phyloP scores from a whole-genome alignment of 2,329 filamentous ascomycete species.

The Aspergillus melleus region DNA sequence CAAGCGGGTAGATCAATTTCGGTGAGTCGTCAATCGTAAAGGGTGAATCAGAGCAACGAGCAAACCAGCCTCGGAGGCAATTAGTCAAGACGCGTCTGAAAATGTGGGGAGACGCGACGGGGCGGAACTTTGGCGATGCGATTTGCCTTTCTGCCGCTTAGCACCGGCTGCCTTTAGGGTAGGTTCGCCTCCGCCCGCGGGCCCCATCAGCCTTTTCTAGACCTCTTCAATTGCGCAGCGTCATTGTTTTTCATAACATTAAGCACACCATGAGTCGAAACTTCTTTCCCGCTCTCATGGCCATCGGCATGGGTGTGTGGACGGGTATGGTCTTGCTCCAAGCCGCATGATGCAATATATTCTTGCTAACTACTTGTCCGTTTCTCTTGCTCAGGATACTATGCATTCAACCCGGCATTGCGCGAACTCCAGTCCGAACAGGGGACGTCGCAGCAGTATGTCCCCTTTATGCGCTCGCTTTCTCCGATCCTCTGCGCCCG shows the following conservation, averaged over 20 bases:
- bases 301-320: constrained; percentile 24
- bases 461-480: not conserved
- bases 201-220: not conserved
- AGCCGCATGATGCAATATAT: not conserved
- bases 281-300: constrained; percentile 8
- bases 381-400: constrained; percentile 36
- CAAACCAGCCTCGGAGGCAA: not conserved
- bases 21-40: not conserved
- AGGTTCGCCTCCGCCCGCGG: too few species aligned
- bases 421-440: constrained; percentile 37
- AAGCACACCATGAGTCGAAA: constrained; percentile 11
- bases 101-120: constrained; percentile 30
- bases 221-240: too few species aligned
- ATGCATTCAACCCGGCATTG: constrained; percentile 45
- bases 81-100: constrained; percentile 23
- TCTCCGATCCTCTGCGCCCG: not conserved
- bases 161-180: not conserved
- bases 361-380: constrained; percentile 11
- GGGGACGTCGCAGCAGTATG: constrained; percentile 14
- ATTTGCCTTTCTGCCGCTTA: constrained; percentile 9
- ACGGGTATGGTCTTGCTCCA: constrained; percentile 31
- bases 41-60: not conserved
- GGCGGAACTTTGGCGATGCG: constrained; percentile 28
- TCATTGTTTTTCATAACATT: too few species aligned
- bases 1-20: not conserved